These are phyloP conservation scores for Pseudopediastrum boryanum DNA, from an alignment of 139 green algal species.

Conservation along the genomic window DNA sequence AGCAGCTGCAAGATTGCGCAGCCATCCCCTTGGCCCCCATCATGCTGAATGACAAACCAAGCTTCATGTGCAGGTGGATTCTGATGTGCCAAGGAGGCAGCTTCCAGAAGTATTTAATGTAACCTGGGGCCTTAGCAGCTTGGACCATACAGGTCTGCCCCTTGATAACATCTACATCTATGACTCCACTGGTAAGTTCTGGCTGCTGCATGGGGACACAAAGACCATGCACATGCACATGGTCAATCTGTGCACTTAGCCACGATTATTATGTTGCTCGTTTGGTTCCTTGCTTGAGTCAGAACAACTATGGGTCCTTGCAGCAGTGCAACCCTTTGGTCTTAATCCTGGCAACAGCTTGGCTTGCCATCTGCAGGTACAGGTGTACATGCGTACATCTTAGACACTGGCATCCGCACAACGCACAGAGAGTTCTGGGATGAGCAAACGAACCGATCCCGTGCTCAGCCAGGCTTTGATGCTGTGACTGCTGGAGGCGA, in stretches of 20 bases:
- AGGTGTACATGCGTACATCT: slow-evolving; percentile 73
- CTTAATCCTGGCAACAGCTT: neutral
- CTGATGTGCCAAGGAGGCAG: neutral
- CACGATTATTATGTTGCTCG: neutral
- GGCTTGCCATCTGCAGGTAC: slow-evolving; percentile 34
- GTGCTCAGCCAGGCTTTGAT: slow-evolving; percentile 28
- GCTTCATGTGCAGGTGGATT: neutral
- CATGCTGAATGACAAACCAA: neutral
- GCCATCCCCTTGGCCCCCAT: neutral
- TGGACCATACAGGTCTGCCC: slow-evolving; percentile 68
- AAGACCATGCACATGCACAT: too few relatives aligned
- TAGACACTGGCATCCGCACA: slow-evolving; percentile 74
- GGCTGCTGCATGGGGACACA: too few relatives aligned
- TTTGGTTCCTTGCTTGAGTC: neutral
- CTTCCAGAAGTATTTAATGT: slow-evolving; percentile 23
- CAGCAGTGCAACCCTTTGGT: neutral
- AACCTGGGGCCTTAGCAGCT: slow-evolving; percentile 68
- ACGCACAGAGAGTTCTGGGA: slow-evolving; percentile 55
- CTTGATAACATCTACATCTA: slow-evolving; percentile 67
- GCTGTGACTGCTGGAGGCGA: neutral
- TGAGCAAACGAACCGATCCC: slow-evolving; percentile 2
- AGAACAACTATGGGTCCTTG: neutral
- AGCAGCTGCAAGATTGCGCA: neutral
- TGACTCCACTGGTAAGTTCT: slow-evolving; percentile 32
- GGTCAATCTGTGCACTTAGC: neutral